These are phyloP conservation scores for Teratosphaeria epicoccoides DNA, from an alignment of 2,329 filamentous ascomycete species.

Conservation along the genomic window DNA sequence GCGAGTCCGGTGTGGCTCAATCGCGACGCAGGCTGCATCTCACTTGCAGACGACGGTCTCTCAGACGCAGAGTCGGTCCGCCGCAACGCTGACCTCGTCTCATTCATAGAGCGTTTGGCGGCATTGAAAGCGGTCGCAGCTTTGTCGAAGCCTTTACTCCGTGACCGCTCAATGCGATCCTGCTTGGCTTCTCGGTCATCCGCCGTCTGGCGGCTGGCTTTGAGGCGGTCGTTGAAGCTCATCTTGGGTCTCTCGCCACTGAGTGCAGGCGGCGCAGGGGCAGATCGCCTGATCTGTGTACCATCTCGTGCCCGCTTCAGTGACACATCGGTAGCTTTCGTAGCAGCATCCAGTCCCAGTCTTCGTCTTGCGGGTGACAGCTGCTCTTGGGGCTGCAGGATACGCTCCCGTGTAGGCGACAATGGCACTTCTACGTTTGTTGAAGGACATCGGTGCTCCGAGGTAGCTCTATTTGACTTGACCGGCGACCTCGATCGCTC, in stretches of 20 bases:
- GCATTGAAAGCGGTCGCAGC: neutral
- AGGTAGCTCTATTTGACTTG: conserved; percentile 4
- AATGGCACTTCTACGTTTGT: conserved; percentile 62
- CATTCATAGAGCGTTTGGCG: neutral
- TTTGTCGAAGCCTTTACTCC: conserved; percentile 26
- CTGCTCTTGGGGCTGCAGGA: conserved; percentile 39
- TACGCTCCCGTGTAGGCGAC: conserved; percentile 49
- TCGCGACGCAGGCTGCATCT: neutral
- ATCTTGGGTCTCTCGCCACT: conserved; percentile 30
- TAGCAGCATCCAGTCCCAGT: conserved; percentile 81
- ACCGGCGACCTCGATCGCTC: conserved; percentile 6
- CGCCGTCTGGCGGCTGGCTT: conserved; percentile 47
- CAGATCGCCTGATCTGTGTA: conserved; percentile 16
- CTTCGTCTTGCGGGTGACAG: conserved; percentile 70
- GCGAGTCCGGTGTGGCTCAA: neutral
- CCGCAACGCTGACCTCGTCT: neutral
- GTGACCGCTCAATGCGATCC: conserved; percentile 31
- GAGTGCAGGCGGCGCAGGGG: conserved; percentile 6
- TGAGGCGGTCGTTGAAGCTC: conserved; percentile 77
- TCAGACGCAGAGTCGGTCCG: neutral
- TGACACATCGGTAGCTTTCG: conserved; percentile 71
- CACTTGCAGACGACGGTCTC: neutral
- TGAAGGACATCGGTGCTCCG: conserved; percentile 11
- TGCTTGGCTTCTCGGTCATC: conserved; percentile 35
- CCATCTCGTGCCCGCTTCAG: conserved; percentile 54